Evolutionary conservation across 2,329 filamentous ascomycete genomes (phyloP), one percentile per base, ranked within the genome.

Genomic region (Monosporascus sp.): DNA sequence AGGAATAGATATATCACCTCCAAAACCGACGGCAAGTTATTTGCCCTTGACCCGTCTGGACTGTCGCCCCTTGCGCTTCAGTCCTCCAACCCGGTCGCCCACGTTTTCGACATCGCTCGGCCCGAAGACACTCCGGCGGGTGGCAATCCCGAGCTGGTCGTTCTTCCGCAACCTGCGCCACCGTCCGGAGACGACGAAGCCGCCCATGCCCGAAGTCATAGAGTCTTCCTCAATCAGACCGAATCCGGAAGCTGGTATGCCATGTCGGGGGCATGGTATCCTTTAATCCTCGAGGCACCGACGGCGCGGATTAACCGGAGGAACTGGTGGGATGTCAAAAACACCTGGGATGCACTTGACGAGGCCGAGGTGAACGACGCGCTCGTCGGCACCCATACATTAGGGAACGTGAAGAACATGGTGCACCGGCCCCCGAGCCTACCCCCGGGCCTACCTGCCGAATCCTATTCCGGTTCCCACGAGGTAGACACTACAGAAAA

Each of bases 191-290:
- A 82, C 50, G 74, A 78, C n/a, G 69, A 73, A 2, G 72, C 73
- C 17, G 73, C 73, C 26, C 75, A 78, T 37, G 77, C 80, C 47
- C 78, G 85, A 35, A 80, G 78, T 58, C 79, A 81, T 56, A 85
- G 82, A 53, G 85, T 97, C 1, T 96, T 94, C 65, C 79, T 97
- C 55, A 96, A 97, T 67, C 87, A 87, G 60, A 97, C 92, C 2
- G 83, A 88, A 52, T 76, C 78, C n/a, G 93, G 92, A 31, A 88
- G 89, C 56, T 97, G 93, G 91, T 99, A 93, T 69, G 94, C 92
- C 35, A 80, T 97, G 72, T 97, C 93, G 1, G 93, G 95, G 54
- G 80, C 78, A 41, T 85, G 85, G 8, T 97, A 97, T 63, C 94
- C 94, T 3, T 79, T 93, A 9, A 90, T 96, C 27, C 87, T 92